These are phyloP conservation scores for Xylariaceae sp. DNA, from an alignment of 2,329 filamentous ascomycete species.

Conservation along the genomic window DNA sequence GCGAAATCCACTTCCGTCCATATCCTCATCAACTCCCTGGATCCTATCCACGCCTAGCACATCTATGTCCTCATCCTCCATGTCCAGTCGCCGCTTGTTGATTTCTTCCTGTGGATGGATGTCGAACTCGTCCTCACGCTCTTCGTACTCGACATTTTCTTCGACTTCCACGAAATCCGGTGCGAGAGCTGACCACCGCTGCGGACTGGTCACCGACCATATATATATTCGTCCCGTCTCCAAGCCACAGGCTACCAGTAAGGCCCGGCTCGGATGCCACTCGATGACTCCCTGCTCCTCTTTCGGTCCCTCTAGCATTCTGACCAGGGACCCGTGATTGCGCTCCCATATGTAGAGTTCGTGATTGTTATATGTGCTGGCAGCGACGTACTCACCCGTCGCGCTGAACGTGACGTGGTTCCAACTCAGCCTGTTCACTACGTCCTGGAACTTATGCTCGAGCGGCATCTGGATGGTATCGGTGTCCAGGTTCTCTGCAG, in stretches of 20 bases:
- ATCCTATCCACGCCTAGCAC: slow-evolving; percentile 71
- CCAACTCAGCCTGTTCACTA: slow-evolving; percentile 92
- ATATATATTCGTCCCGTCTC: slow-evolving; percentile 93
- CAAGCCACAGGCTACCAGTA: slow-evolving; percentile 86
- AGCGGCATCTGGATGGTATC: slow-evolving; percentile 85
- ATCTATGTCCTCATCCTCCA: slow-evolving; percentile 91
- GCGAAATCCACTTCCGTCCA: slow-evolving; percentile 61
- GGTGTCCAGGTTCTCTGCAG: slow-evolving; percentile 65
- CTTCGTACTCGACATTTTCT: slow-evolving; percentile 95
- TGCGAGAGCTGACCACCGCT: slow-evolving; percentile 94
- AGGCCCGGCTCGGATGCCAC: slow-evolving; percentile 86
- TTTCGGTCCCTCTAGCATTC: slow-evolving; percentile 93
- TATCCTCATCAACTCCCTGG: slow-evolving; percentile 55
- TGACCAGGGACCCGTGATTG: slow-evolving; percentile 85
- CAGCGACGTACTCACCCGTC: slow-evolving; percentile 91
- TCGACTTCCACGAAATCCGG: slow-evolving; percentile 97
- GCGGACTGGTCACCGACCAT: slow-evolving; percentile 92
- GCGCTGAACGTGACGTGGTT: slow-evolving; percentile 95
- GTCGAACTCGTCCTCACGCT: slow-evolving; percentile 96
- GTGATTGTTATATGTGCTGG: slow-evolving; percentile 96
- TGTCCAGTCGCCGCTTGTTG: slow-evolving; percentile 81
- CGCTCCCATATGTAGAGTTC: slow-evolving; percentile 99
- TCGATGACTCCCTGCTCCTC: slow-evolving; percentile 96
- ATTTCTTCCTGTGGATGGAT: slow-evolving; percentile 94
- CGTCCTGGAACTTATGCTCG: slow-evolving; percentile 97